Conservation (phyloP, 2,329 filamentous ascomycete species). For the Onygena corvina region DNA sequence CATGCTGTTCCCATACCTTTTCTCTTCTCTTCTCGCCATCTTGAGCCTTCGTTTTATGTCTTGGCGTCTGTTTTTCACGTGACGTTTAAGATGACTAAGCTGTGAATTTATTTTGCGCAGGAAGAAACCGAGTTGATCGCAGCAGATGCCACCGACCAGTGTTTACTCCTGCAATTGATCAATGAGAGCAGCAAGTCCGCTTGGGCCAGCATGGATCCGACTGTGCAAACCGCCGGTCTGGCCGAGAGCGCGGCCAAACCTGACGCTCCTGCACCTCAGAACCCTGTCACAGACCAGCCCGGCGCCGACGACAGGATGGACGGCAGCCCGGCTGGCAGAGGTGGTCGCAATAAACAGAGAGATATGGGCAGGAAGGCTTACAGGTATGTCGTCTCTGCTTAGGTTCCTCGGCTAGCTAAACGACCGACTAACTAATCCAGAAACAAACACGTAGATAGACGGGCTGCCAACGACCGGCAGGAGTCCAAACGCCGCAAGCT, state of each 20-base stretch:
- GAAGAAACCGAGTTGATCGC: too few species aligned
- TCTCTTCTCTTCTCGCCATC: background rate
- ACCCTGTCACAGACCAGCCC: background rate
- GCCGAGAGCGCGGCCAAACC: background rate
- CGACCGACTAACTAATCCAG: conserved; percentile 41
- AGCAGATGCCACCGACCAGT: too few species aligned
- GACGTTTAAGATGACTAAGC: too few species aligned
- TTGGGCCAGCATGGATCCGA: conserved; percentile 13
- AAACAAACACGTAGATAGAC: conserved; percentile 41
- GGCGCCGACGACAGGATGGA: background rate
- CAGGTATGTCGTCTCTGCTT: conserved; percentile 36
- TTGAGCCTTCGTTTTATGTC: background rate
- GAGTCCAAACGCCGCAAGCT: conserved; percentile 45
- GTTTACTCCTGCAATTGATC: too few species aligned
- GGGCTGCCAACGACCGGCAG: conserved; percentile 40
- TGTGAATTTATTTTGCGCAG: too few species aligned
- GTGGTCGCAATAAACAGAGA: conserved; percentile 46
- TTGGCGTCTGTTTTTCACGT: too few species aligned
- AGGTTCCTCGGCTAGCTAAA: conserved; percentile 13
- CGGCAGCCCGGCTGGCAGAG: conserved; percentile 10
- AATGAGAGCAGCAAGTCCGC: background rate
- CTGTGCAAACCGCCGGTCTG: conserved; percentile 9
- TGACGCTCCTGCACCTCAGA: conserved; percentile 4
- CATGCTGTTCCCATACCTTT: too few species aligned
- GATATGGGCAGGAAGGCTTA: conserved; percentile 56